phyloP scores from a whole-genome alignment of 208 protist species.

The Leishmania turanica region DNA sequence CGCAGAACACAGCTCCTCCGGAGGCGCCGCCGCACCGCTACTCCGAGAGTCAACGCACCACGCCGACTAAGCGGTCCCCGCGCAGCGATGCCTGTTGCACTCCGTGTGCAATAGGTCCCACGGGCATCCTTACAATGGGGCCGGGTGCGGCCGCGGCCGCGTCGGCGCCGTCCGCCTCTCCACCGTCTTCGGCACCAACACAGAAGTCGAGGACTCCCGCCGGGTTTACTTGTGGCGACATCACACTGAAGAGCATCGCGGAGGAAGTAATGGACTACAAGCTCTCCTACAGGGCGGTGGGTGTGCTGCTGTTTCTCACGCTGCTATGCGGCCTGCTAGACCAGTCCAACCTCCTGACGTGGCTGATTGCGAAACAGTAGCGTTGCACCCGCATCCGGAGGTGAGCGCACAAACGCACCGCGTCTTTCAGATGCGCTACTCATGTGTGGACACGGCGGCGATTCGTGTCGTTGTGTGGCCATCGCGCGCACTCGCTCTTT shows the following conservation, averaged over 20 bases:
- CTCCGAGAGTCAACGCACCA: slow-evolving; percentile 2
- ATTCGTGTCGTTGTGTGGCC: background rate
- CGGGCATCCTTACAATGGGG: background rate
- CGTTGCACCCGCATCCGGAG: background rate
- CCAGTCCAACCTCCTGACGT: slow-evolving; percentile 47
- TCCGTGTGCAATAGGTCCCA: background rate
- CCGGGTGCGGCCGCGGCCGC: background rate
- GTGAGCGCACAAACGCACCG: background rate
- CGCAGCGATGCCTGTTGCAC: background rate
- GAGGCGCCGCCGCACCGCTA: slow-evolving; percentile 32
- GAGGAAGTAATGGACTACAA: slow-evolving; percentile 45
- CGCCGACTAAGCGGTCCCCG: background rate
- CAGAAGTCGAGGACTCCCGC: background rate
- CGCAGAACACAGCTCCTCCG: slow-evolving; percentile 31
- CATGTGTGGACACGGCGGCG: background rate
- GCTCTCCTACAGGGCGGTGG: slow-evolving; percentile 45
- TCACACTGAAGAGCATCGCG: slow-evolving; percentile 26
- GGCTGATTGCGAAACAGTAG: slow-evolving; percentile 35
- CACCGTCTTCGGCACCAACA: background rate
- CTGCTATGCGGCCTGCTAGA: slow-evolving; percentile 75
- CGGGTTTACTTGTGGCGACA: background rate
- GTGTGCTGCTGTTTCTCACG: slow-evolving; percentile 50
- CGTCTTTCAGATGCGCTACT: background rate
- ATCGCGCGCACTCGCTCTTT: background rate
- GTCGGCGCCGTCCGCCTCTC: background rate